These are phyloP conservation scores for Aspergillus latus DNA, from an alignment of 2,329 filamentous ascomycete genomes.

Conservation along the genomic window DNA sequence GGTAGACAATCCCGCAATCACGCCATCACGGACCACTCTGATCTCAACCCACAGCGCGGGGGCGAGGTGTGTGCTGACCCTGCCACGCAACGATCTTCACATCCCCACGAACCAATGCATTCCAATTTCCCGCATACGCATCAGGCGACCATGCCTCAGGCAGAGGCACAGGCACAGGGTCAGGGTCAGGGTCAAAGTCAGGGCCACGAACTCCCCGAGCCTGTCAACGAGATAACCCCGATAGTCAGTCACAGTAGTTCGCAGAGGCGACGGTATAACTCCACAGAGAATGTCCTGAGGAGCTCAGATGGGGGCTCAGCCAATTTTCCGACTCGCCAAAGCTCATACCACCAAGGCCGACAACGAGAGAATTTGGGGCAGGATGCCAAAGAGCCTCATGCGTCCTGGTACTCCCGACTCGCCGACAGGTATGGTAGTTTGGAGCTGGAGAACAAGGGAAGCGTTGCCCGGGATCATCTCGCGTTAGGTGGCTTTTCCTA, in stretches of 20 bases:
- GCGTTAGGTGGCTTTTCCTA: slow-evolving; percentile 52
- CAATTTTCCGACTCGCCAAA: slow-evolving; percentile 13
- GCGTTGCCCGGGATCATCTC: slow-evolving; percentile 64
- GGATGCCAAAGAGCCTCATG: slow-evolving; percentile 19
- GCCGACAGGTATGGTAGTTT: slow-evolving; percentile 62
- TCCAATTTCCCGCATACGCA: slow-evolving; percentile 16
- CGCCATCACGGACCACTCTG: slow-evolving; percentile 37
- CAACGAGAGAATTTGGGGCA: background rate
- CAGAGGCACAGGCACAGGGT: slow-evolving; percentile 12
- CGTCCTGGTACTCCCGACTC: slow-evolving; percentile 49
- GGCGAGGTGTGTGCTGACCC: slow-evolving; percentile 22
- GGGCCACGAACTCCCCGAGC: background rate
- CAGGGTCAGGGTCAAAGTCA: background rate
- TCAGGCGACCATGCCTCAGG: slow-evolving; percentile 20
- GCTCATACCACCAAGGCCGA: no score
- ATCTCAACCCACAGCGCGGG: slow-evolving; percentile 26
- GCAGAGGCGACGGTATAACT: slow-evolving; percentile 33
- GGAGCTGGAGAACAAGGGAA: slow-evolving; percentile 66
- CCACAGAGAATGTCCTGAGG: slow-evolving; percentile 28
- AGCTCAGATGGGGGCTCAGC: slow-evolving; percentile 12
- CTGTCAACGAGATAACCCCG: slow-evolving; percentile 32
- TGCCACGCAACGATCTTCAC: slow-evolving; percentile 26
- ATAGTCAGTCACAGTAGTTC: slow-evolving; percentile 29
- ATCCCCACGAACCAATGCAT: slow-evolving; percentile 21
- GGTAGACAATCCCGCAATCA: slow-evolving; percentile 26